A percentile compares a stretch with the other conserved stretches of the same genome.
These are phyloP conservation scores for Neonectria sp. DNA, from an alignment of 2,329 filamentous ascomycete species.

Conservation along the genomic window DNA sequence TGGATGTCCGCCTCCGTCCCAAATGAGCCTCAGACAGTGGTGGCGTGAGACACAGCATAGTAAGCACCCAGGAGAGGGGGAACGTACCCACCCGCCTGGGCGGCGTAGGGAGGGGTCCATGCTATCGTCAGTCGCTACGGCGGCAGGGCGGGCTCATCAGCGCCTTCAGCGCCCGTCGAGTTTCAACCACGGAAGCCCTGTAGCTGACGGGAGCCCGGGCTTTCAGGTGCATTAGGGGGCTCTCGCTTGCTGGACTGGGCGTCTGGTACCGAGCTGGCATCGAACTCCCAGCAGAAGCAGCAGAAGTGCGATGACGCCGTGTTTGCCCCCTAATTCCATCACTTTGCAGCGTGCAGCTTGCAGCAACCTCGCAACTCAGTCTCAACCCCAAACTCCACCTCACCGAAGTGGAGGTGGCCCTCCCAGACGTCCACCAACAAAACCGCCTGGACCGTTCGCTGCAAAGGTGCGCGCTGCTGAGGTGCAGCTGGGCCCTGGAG, in stretches of 20 bases:
- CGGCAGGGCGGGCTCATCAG: background rate
- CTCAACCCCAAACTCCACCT: background rate
- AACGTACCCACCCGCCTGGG: slow-evolving; percentile 5
- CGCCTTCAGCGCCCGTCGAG: slow-evolving; percentile 14
- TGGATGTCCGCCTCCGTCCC: background rate
- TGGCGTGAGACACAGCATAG: slow-evolving; percentile 28
- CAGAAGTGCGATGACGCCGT: slow-evolving; percentile 11
- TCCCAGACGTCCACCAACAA: no score
- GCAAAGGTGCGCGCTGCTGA: background rate
- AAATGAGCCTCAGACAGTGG: slow-evolving; percentile 28
- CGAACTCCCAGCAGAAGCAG: background rate
- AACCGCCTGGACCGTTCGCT: background rate
- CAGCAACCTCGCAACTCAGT: background rate
- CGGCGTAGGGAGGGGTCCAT: slow-evolving; percentile 6
- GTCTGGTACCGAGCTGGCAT: background rate
- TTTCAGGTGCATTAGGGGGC: slow-evolving; percentile 2
- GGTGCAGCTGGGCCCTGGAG: background rate
- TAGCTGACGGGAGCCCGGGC: background rate
- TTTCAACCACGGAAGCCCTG: slow-evolving; percentile 10
- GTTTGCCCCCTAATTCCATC: background rate
- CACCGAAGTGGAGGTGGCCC: background rate
- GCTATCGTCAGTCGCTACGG: slow-evolving; percentile 3
- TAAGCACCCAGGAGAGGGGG: background rate
- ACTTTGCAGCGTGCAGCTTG: background rate
- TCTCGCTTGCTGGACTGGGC: background rate